Evolutionary conservation across 2,329 filamentous ascomycete species (phyloP), one percentile per base, ranked within the genome.

Genomic region (Curvularia lunata): DNA sequence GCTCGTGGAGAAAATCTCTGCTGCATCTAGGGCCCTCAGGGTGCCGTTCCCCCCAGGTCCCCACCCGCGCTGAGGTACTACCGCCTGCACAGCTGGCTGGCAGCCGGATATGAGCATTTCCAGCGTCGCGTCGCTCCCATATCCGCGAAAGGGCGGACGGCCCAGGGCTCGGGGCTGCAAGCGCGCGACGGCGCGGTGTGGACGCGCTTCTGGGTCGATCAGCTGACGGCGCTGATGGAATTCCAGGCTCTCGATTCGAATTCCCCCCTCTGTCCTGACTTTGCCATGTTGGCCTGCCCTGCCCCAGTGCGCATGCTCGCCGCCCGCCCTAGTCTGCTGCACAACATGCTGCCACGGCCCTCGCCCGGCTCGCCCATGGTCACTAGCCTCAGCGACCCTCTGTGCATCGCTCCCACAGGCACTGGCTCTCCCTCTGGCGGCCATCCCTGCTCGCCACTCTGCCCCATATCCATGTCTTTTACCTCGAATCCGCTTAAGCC

Each of bases 201-300:
- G 34, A 18, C 34, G 34, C n/a, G 34, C 34, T 37, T 13, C 34
- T 18, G 16, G 28, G 40, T 5, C 40, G 40, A 37, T 53, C 46
- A 51, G 41, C 40, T 59, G 47, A 45, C 32, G 18, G 43, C 27
- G 21, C 40, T 30, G 46, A 60, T 60, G 50, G 16, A n/a, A 50
- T 48, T 54, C 30, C 4, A 13, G 49, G 19, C 28, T 40, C 25
- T 58, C 58, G 54, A 58, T 60, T 40, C 58, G 54, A 60, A 48
- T 54, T 58, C 54, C 27, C 54, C 50, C 30, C 34, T 32, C 48
- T 12, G 37, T 38, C 23, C 25, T 27, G 16, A 42, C 43, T 50
- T 21, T 52, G 28, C 32, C 23, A 41, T 48, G 30, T 40, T 53
- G 37, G 42, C 27, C 5, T 40, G 34, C 41, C 51, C 27, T 23